phyloP scores from a whole-genome alignment of 164 flowering plant species.

The Umbellularia californica region DNA sequence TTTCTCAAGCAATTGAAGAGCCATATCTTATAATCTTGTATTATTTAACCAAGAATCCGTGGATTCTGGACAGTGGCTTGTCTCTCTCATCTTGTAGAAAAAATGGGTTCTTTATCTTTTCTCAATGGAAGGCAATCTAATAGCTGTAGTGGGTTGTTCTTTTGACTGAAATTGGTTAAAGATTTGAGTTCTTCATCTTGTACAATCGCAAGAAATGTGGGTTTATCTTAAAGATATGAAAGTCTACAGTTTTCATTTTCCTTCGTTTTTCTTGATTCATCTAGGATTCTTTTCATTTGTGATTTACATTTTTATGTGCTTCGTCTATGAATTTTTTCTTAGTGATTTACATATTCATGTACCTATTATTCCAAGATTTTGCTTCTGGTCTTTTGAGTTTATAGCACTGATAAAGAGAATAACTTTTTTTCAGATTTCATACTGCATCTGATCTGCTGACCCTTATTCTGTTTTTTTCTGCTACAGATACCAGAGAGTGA shows the following conservation, averaged over 20 bases:
- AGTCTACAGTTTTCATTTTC: neutral
- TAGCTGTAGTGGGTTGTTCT: neutral
- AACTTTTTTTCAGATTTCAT: neutral
- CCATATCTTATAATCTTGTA: neutral
- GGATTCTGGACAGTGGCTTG: neutral
- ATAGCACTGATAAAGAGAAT: neutral
- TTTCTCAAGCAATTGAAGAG: neutral
- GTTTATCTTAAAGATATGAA: neutral
- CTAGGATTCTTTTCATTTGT: neutral
- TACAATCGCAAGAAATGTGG: neutral
- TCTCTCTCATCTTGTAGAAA: neutral
- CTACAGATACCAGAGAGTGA: slow-evolving; percentile 34
- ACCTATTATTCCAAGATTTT: neutral
- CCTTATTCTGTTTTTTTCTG: neutral
- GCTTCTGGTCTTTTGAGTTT: neutral
- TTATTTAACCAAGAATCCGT: neutral
- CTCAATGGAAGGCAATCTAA: neutral
- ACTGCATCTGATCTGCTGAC: neutral
- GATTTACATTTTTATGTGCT: neutral
- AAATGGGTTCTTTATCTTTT: neutral
- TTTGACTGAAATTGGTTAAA: slow-evolving; percentile 1
- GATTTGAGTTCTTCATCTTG: neutral
- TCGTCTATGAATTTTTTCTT: neutral
- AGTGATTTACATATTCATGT: neutral
- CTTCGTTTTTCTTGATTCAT: neutral